Base-by-base conservation (phyloP, 139 green algal species). In the Ulvella scutata region DNA sequence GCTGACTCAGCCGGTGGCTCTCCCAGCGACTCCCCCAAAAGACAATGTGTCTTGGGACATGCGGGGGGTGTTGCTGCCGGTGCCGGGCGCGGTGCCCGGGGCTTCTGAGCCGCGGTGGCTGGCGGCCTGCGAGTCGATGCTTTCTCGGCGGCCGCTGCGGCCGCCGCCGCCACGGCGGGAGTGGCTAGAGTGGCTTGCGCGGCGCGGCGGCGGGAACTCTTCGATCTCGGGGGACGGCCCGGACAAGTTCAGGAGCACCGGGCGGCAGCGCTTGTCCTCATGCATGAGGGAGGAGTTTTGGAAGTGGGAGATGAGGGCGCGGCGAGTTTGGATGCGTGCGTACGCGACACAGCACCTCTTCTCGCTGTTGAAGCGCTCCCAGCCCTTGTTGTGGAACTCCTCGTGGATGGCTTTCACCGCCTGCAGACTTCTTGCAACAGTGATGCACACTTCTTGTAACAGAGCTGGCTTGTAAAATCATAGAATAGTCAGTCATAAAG, bases 341-440 rank as follows among this genome's bases (percentile, higher is more conserved):
- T 98, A 98, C 38, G 88, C 88, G 76, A 98, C 91, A 79, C 79
- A 81, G 85, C 93, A 96, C 36, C 98, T 82, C 81, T 97, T 97
- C 80, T 96, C 92, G 59, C 80, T 92, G 88, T 98, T 98, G 86
- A 98, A 98, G 43, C 92, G 90, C 74, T 96, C 92, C 94, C 94
- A 98, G 76, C 89, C 90, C 79, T 89, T 89, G 74, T 89, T 85
- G 79, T 98, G 88, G 84, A 98, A 97, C 29, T 87, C 82, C 78
- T 95, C 86, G 23, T 67, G 33, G 2, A 67, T 36, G 9, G 51
- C 51, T 26, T 36, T n/a, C 51, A 67, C 51, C 51, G 51, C 51
- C 51, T 67, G 51, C 51, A 67, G 0, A 67, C 40, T 17, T n/a
- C 51, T 36, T 23, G 51, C 51, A 6, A 67, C n/a, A n/a, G n/a